Evolutionary conservation across 2,329 filamentous ascomycete genomes (phyloP), one percentile per base, ranked within the genome.

Genomic region (Graphiopsis chlorocephala): DNA sequence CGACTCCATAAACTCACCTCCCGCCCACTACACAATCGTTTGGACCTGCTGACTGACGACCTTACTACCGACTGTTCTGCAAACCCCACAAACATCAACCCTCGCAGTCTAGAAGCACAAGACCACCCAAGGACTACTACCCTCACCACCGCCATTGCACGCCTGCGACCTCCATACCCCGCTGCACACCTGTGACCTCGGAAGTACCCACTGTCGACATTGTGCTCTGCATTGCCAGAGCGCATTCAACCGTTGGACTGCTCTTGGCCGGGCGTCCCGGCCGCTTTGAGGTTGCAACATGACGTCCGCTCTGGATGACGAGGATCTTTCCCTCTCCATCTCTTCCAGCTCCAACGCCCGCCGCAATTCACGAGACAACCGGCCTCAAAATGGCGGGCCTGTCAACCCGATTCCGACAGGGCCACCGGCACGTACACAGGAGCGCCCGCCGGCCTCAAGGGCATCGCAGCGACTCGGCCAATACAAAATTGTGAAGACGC

Each of bases 401-500:
- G 50, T 63, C 57, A 59, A 57, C 1, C 45, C 66, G 57, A 65
- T 61, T 20, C 57, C 58, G 8, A 86, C 61, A 83, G 88, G 17
- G 28, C 50, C 25, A 20, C 72, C 35, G 57, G 45, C 64, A 64
- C 63, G 52, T 65, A 69, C 61, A 66, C 64, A 58, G 35, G 66
- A 63, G 42, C 64, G 66, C 31, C 65, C 72, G 17, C 69, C 69
- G n/a, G 69, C 73, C n/a, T 64, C 64, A 60, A 56, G 67, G 64
- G 66, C 67, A 29, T 23, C 61, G 26, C 68, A 69, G 81, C 88
- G 94, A 70, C 88, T 98, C 74, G 93, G 93, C 70, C 91, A 93
- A 78, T 99, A 99, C 82, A 91, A 90, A 72, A 89, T 97, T 64
- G 84, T 97, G 71, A 90, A 89, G 77, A 97, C 94, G 17, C 85